These are phyloP conservation scores for Talaromyces adpressus DNA, from an alignment of 495 filamentous ascomycete species.

Conservation along the genomic window DNA sequence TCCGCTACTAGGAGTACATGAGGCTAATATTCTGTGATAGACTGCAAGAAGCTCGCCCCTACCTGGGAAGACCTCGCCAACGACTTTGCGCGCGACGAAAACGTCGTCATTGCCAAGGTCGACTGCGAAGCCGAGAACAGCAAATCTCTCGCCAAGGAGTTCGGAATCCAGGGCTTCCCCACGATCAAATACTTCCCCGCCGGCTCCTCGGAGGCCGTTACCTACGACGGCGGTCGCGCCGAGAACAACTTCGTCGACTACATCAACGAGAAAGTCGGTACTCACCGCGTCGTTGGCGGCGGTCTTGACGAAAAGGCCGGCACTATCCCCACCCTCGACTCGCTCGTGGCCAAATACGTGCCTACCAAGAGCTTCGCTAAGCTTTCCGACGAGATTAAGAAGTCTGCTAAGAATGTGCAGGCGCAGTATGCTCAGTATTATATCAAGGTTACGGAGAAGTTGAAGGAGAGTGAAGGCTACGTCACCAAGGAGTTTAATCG, in stretches of 20 bases:
- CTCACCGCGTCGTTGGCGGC: conserved; percentile 77
- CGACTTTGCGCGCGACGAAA: conserved; percentile 70
- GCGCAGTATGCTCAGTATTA: conserved; percentile 94
- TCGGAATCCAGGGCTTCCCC: conserved; percentile 79
- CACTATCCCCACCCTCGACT: conserved; percentile 70
- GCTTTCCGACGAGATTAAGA: conserved; percentile 58
- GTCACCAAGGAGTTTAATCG: conserved; percentile 80
- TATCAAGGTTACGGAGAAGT: conserved; percentile 79
- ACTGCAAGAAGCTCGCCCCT: conserved; percentile 94
- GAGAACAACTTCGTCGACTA: conserved; percentile 73
- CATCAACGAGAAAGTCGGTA: conserved; percentile 85
- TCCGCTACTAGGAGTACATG: too few species aligned
- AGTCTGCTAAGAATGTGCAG: conserved; percentile 58
- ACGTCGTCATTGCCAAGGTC: conserved; percentile 86
- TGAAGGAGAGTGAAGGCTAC: conserved; percentile 66
- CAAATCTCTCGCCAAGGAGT: conserved; percentile 67
- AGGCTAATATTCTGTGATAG: conserved; percentile 39
- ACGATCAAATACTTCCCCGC: conserved; percentile 98
- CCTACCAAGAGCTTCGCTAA: conserved; percentile 46
- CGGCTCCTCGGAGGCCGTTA: conserved; percentile 64
- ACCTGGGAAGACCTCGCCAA: conserved; percentile 81
- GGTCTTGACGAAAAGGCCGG: conserved; percentile 74
- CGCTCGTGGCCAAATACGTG: conserved; percentile 60
- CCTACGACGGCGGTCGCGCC: conserved; percentile 70
- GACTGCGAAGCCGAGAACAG: conserved; percentile 83